Evolutionary conservation across 495 filamentous ascomycete genomes (phyloP), one percentile per base, ranked within the genome.

Genomic region (Chaetomium tenue): DNA sequence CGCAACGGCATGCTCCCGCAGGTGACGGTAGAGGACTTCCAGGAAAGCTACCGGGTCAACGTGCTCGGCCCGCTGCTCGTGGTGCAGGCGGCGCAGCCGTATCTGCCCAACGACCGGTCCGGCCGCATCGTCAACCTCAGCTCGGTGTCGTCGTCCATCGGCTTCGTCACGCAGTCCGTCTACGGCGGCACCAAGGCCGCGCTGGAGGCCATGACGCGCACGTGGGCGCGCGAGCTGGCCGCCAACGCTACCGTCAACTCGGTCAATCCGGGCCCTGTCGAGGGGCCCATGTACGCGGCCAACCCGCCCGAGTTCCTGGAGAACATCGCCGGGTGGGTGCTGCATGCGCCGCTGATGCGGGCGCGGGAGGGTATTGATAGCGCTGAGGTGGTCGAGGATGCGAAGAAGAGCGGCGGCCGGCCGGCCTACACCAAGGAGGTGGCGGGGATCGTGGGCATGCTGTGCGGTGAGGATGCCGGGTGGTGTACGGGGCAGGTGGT

Each of bases 181-280:
- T 97, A 96, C 71, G 91, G 89, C 46, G 92, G 91, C 4, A 93
- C 88, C 67, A 97, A 97, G 75, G 92, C 89, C 0, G 92, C 93
- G 0, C 69, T 96, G 39, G 93, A 97, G 66, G 84, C 89, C n/a
- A 94, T 96, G 92, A 96, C 92, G 13, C 82, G 93, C 11, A 92
- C 90, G 2, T 97, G 92, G 93, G 80, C 87, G 0, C 82, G 90
- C 22, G 93, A 97, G 76, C 78, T 97, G 42, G 80, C 86, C 3
- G 88, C 94, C 72, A 78, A 86, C 9, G 84, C 82, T 0, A 97
- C 92, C 0, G 91, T 96, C 44, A 97, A 96, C 72, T 86, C 88
- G 0, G 81, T 97, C 44, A 97, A 96, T 76, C 93, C 92, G 0
- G 92, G 93, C 0, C 92, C 92, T 0, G 91, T 94, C 0, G 83